Evolutionary conservation across 176 grass and related monocot genomes (phyloP), one percentile per base, ranked within the genome.

Genomic region (Thalia dealbata): DNA sequence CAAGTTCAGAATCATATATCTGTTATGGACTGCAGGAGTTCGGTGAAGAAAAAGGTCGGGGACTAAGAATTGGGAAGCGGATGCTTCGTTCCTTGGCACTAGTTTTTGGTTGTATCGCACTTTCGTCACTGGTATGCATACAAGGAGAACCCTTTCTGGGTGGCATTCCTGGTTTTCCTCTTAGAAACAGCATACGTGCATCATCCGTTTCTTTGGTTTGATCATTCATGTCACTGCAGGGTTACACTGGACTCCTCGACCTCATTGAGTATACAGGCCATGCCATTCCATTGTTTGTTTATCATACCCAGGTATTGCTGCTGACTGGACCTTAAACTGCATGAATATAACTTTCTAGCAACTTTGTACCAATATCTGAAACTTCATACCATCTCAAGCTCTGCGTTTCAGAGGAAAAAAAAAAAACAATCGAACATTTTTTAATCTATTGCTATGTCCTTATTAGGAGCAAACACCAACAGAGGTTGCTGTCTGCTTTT

Each of bases 21-120:
- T 21, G 14, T 10, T 35, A 63, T 78, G 69, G 67, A 16, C 67
- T 77, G 71, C 73, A 99, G 95, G 81, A 88, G 64, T 92, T 93
- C 67, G 90, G 90, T 24, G 90, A 99, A 54, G 90, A 93, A 75
- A 85, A 92, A 92, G 90, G 95, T 30, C 74, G 79, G 70, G 95
- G 90, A 59, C 61, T 93, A 64, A 73, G 87, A 29, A 99, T 99
- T 87, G 95, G 90, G 72, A 99, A 99, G 80, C 79, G 90, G 67
- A 75, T 99, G 76, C 71, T 93, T 16, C 87, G 95, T 4, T 89
- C 90, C 79, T 82, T 99, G 70, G 81, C 72, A 75, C 80, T 99
- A 83, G 88, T 99, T 82, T 87, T 99, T 72, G 81, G 85, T 61
- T 99, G 85, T 88, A 85, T 99, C 38, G 86, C 88, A 74, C 46